phyloP scores from a whole-genome alignment of 2,329 filamentous ascomycete species.

The Hymenoscyphus salicellus region DNA sequence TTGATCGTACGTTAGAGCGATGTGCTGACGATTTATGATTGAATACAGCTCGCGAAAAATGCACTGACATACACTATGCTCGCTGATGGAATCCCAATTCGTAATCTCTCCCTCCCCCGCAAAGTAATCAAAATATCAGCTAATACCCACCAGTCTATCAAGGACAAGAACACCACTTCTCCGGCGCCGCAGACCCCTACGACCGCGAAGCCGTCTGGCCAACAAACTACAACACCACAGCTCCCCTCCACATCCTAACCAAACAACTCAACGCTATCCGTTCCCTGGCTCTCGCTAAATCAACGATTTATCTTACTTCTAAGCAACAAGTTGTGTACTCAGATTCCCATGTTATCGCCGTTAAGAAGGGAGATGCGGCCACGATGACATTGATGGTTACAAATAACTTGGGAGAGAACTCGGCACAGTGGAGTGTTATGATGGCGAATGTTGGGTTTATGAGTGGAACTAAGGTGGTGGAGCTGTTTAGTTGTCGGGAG shows the following conservation, averaged over 20 bases:
- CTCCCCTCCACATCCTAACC: slow-evolving; percentile 41
- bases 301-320: slow-evolving; percentile 16
- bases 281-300: slow-evolving; percentile 14
- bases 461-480: slow-evolving; percentile 10
- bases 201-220: slow-evolving; percentile 47
- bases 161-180: slow-evolving; percentile 52
- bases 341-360: slow-evolving; percentile 18
- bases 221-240: slow-evolving; percentile 37
- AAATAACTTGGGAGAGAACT: slow-evolving; percentile 38
- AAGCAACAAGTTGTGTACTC: slow-evolving; percentile 14
- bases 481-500: slow-evolving; percentile 19
- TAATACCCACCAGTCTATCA: slow-evolving; percentile 42
- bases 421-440: slow-evolving; percentile 5
- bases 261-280: slow-evolving; percentile 21
- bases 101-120: neutral
- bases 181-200: slow-evolving; percentile 38
- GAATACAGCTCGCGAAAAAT: slow-evolving; percentile 40
- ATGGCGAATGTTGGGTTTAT: slow-evolving; percentile 15
- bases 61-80: slow-evolving; percentile 48
- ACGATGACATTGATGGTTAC: slow-evolving; percentile 33
- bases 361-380: slow-evolving; percentile 18
- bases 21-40: too few species aligned
- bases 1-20: neutral
- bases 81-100: slow-evolving; percentile 49
- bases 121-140: neutral